Evolutionary conservation across 345 rosid species (phyloP).

Genomic region (Pistacia integerrima): DNA sequence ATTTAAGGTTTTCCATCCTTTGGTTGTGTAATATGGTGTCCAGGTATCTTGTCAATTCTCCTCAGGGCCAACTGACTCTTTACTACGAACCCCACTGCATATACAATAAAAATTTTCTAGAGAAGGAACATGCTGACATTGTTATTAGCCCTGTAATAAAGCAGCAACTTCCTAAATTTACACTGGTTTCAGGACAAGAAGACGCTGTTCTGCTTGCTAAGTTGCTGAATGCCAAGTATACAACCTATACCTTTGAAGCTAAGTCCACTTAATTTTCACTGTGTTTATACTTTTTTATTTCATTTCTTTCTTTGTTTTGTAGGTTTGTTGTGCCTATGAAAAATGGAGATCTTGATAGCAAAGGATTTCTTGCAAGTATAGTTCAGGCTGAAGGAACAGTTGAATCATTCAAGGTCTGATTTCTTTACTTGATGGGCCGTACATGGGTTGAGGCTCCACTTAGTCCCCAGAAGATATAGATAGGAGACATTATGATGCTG

Average conservation of each 20-base stretch:
- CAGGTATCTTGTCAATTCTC: slow-evolving; percentile 69
- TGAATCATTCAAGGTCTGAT: slow-evolving; percentile 73
- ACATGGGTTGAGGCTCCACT: not conserved
- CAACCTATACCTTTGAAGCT: slow-evolving; percentile 5
- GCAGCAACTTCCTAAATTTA: slow-evolving; percentile 88
- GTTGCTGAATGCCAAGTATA: slow-evolving; percentile 72
- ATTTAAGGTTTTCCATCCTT: not conserved
- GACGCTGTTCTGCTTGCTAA: slow-evolving; percentile 89
- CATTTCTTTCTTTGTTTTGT: slow-evolving; percentile 18
- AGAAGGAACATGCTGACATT: slow-evolving; percentile 75
- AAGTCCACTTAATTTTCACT: slow-evolving; percentile 10
- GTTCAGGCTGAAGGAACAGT: slow-evolving; percentile 70
- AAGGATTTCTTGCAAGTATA: slow-evolving; percentile 68
- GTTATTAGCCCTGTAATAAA: slow-evolving; percentile 86
- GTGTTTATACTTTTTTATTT: not conserved
- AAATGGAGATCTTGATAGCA: slow-evolving; percentile 87
- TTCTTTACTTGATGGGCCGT: slow-evolving; percentile 3
- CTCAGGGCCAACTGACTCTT: slow-evolving; percentile 59
- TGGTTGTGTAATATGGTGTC: slow-evolving; percentile 5
- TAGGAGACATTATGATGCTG: not conserved
- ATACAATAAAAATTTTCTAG: slow-evolving; percentile 52
- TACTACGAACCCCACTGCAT: slow-evolving; percentile 94
- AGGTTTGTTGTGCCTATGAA: slow-evolving; percentile 87
- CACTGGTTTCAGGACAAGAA: slow-evolving; percentile 94
- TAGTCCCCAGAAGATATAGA: not conserved